phyloP scores from a whole-genome alignment of 2,329 filamentous ascomycete genomes.

The Aspergillus pseudoglaucus region DNA sequence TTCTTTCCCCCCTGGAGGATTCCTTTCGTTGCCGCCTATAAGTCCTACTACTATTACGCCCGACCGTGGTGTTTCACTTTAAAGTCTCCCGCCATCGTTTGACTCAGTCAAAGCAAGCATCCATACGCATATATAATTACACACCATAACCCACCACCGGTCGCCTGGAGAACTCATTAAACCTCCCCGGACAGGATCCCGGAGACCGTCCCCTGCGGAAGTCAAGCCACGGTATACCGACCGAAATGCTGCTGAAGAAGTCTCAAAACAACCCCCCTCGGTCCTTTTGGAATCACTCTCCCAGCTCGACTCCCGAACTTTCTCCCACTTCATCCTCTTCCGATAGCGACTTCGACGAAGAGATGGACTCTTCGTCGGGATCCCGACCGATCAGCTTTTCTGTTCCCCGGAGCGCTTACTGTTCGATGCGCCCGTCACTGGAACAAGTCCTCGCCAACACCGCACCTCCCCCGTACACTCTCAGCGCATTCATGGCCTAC shows the following conservation, averaged over 20 bases:
- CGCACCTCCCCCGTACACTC: constrained; percentile 80
- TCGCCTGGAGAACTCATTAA: not conserved
- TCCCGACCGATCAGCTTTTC: constrained; percentile 40
- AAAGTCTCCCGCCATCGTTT: too few relatives aligned
- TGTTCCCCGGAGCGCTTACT: constrained; percentile 32
- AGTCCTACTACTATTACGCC: not conserved
- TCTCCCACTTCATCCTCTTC: constrained; percentile 37
- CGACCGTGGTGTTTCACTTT: not conserved
- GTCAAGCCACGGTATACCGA: constrained; percentile 10
- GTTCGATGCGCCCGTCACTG: constrained; percentile 61
- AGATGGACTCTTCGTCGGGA: constrained; percentile 34
- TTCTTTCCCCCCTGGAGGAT: not conserved
- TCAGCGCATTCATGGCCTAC: constrained; percentile 92
- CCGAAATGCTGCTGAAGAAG: constrained; percentile 29
- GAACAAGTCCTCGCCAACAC: constrained; percentile 82
- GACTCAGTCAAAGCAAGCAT: too few relatives aligned
- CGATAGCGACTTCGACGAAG: constrained; percentile 40
- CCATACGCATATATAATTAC: too few relatives aligned
- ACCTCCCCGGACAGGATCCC: too few relatives aligned
- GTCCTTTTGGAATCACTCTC: constrained; percentile 33
- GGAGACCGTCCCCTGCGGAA: too few relatives aligned
- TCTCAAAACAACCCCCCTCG: constrained; percentile 30
- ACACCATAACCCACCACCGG: not conserved
- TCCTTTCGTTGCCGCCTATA: not conserved
- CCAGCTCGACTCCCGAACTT: constrained; percentile 40